Conservation (phyloP, 495 filamentous ascomycete species). For the Acidiella bohemica region DNA sequence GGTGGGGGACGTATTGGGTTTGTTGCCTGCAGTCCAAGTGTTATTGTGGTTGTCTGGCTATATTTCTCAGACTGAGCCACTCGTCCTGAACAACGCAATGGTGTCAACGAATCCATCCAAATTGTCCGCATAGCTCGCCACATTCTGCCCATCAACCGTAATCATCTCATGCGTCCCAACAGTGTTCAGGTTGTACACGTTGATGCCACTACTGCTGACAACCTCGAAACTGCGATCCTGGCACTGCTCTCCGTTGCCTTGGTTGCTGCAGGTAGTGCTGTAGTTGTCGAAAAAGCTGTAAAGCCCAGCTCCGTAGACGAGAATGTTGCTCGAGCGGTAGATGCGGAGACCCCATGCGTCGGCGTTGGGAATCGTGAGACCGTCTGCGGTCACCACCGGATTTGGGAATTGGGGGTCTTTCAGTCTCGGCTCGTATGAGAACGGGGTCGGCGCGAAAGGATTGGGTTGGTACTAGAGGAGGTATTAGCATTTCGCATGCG, state of each 20-base stretch:
- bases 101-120: constrained; percentile 40
- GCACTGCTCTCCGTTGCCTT: constrained; percentile 38
- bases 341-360: constrained; percentile 56
- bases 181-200: constrained; percentile 39
- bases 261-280: constrained; percentile 32
- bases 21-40: too few species aligned
- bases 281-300: constrained; percentile 30
- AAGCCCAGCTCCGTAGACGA: constrained; percentile 36
- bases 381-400: constrained; percentile 37
- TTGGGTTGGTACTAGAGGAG: constrained; percentile 56
- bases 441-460: constrained; percentile 47
- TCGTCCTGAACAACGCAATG: constrained; percentile 38
- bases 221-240: constrained; percentile 50
- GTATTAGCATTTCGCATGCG: too few species aligned
- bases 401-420: constrained; percentile 24
- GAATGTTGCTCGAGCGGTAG: constrained; percentile 41
- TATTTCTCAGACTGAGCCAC: too few species aligned
- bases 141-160: constrained; percentile 34
- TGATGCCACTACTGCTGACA: constrained; percentile 20
- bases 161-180: constrained; percentile 32
- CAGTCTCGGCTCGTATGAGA: constrained; percentile 33
- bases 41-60: too few species aligned
- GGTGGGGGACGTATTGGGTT: too few species aligned
- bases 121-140: constrained; percentile 42
- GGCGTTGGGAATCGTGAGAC: constrained; percentile 31